phyloP scores from a whole-genome alignment of 345 rosid genomes.

The Fremontodendron californicum region DNA sequence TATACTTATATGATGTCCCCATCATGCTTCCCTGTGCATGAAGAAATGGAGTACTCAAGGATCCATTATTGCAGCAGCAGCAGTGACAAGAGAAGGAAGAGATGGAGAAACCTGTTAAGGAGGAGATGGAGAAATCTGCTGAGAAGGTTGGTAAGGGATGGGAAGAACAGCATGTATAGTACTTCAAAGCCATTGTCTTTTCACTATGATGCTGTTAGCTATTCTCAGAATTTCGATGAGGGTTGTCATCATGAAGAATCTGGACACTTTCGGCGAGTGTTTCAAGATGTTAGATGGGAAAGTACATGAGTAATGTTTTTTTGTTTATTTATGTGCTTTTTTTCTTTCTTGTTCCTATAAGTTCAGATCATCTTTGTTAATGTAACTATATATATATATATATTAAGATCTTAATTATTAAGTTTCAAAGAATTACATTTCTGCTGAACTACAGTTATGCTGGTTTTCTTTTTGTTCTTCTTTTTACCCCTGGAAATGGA shows the following conservation, averaged over 20 bases:
- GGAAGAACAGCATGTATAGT: conserved; percentile 33
- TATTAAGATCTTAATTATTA: neutral
- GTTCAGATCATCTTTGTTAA: neutral
- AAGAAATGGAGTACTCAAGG: conserved; percentile 46
- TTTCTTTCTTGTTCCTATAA: neutral
- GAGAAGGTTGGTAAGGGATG: conserved; percentile 40
- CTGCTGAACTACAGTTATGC: neutral
- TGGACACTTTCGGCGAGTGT: conserved; percentile 11
- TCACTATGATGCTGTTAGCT: too few relatives aligned
- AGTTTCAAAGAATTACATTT: neutral
- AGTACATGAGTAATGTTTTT: conserved; percentile 18
- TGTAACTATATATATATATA: neutral
- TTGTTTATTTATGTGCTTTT: neutral
- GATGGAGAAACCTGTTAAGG: too few relatives aligned
- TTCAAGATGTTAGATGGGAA: conserved; percentile 29
- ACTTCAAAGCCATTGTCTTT: conserved; percentile 48
- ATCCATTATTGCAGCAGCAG: conserved; percentile 17
- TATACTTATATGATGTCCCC: conserved; percentile 46
- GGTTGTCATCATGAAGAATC: conserved; percentile 32
- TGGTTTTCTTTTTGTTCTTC: neutral
- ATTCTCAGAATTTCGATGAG: too few relatives aligned
- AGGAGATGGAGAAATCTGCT: conserved; percentile 44
- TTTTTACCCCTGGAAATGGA: neutral
- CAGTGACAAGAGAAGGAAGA: conserved; percentile 22
- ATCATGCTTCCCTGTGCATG: conserved; percentile 39